A percentile compares a stretch with the other conserved stretches of the same genome.
phyloP scores from a whole-genome alignment of 129 eudicot species.

The Calendula officinalis region DNA sequence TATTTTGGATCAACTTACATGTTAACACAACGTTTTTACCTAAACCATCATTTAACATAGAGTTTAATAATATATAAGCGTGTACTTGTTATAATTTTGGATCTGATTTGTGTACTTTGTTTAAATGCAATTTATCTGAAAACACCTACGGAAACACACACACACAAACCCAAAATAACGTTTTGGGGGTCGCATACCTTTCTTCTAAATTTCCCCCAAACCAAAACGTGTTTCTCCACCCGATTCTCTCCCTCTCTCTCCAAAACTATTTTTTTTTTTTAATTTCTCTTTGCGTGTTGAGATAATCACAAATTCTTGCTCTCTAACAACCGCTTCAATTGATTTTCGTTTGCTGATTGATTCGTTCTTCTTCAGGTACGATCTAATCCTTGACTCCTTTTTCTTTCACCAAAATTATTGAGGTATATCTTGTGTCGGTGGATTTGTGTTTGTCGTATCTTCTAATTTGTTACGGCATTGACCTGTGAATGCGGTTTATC shows the following conservation, averaged over 20 bases:
- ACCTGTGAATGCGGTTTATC: constrained; percentile 19
- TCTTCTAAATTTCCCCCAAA: constrained; percentile 27
- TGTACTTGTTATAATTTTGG: too few relatives aligned
- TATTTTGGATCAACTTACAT: too few relatives aligned
- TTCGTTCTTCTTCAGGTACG: constrained; percentile 28
- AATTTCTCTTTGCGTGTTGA: constrained; percentile 4
- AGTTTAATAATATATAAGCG: too few relatives aligned
- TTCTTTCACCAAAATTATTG: constrained; percentile 6
- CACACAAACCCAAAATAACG: constrained; percentile 9
- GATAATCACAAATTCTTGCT: constrained; percentile 23
- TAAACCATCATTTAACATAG: too few relatives aligned
- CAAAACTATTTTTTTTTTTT: not conserved
- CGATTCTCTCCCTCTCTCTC: constrained; percentile 22
- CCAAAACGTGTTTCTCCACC: constrained; percentile 29
- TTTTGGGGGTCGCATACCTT: constrained; percentile 33
- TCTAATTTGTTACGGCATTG: constrained; percentile 18
- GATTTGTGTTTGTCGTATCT: constrained; percentile 5
- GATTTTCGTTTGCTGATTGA: not conserved
- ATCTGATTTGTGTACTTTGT: not conserved
- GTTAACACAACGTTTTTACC: too few relatives aligned
- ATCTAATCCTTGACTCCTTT: not conserved
- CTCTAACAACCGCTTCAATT: not conserved
- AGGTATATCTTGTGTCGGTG: constrained; percentile 25
- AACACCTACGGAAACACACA: constrained; percentile 10
- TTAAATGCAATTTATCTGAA: not conserved